Base-by-base conservation (phyloP, 192 early-diverging fungal species). In the Backusella morwellensis region DNA sequence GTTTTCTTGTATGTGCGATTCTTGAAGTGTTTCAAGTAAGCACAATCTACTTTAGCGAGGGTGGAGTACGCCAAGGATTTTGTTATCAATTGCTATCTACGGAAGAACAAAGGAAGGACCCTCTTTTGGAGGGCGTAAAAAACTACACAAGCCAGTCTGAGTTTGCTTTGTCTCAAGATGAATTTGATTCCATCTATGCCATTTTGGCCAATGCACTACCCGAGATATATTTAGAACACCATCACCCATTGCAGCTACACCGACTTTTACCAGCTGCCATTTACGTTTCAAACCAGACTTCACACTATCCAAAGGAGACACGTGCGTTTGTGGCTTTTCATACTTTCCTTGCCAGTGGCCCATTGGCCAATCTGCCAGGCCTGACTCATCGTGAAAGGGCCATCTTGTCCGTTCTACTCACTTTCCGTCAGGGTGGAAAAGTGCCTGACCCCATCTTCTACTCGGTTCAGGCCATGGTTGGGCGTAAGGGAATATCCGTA, bases 31-130 rank as follows among this genome's bases (percentile, higher is more conserved):
- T 87, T 29, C 44, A 68, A 5, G 82, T 85, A 44, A 75, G 74
- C 44, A 74, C 80, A 41, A 79, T 89, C 4, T 77, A 84, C 12
- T 89, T 89, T 41, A 86, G 86, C 35, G 86, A 89, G 70, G 86
- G 88, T 6, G 88, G 88, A 67, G 85, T 89, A 17, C 86, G 86
- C 21, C 88, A 89, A 54, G 88, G 88, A 8, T 75, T 83, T n/a
- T 89, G 88, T 73, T 89, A 85, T 63, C 70, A 78, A 3, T 80
- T 81, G 72, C 40, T 89, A 32, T 74, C 83, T 0, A 6, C 29
- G 0, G 80, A 80, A 40, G 83, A 84, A 54, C 81, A 81, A 54
- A 50, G 75, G 40, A 84, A 82, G 56, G 88, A 89, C 67, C 88
- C 88, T 11, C 78, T 84, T 11, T 63, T 80, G 4, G 83, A 84